Conservation (phyloP, 2,329 filamentous ascomycete species). For the Talaromyces atroroseus region DNA sequence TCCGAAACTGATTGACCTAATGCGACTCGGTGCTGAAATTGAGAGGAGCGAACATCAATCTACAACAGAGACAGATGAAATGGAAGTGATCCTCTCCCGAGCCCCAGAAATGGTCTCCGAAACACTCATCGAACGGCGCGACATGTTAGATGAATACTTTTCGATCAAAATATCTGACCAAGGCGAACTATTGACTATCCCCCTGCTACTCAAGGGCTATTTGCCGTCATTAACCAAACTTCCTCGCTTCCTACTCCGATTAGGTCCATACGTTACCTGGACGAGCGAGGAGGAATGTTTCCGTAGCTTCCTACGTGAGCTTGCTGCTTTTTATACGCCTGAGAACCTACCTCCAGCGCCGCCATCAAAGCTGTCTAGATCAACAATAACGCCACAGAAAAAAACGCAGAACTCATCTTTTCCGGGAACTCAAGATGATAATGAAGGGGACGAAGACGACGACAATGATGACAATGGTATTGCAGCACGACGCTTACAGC, state of each 20-base stretch:
- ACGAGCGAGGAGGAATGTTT: conserved; percentile 79
- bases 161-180: conserved; percentile 72
- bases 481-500: conserved; percentile 54
- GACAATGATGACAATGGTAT: conserved; percentile 48
- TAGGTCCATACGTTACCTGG: conserved; percentile 89
- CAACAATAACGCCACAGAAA: not conserved
- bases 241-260: conserved; percentile 76
- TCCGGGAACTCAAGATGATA: not conserved
- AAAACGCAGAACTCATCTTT: not conserved
- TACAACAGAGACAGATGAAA: conserved; percentile 28
- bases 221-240: conserved; percentile 79
- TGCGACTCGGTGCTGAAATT: conserved; percentile 66
- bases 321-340: conserved; percentile 86
- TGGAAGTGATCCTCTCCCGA: conserved; percentile 57
- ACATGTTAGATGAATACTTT: conserved; percentile 93
- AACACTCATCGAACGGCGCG: conserved; percentile 67
- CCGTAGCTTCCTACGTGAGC: conserved; percentile 72
- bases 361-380: not conserved
- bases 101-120: conserved; percentile 61
- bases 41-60: conserved; percentile 46
- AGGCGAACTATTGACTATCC: conserved; percentile 72
- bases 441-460: conserved; percentile 23
- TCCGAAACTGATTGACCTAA: conserved; percentile 63
- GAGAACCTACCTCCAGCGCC: conserved; percentile 63
- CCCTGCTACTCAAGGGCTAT: conserved; percentile 83